Evolutionary conservation across 306 rosid species (phyloP), one percentile per base, ranked within the genome.

Genomic region (Gillenia trifoliata): DNA sequence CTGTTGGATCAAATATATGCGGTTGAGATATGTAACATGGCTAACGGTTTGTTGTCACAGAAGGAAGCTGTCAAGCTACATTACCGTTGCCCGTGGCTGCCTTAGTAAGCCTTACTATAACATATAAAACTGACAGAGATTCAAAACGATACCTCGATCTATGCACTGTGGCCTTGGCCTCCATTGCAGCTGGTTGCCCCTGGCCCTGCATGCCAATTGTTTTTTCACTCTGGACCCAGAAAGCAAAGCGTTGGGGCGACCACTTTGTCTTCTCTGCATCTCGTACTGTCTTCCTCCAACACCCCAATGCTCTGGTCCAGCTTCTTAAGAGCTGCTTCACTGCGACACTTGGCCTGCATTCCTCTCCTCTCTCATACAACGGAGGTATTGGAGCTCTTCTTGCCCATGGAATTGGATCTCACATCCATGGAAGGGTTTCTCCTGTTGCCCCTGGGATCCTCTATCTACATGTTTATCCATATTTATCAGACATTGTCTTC

Each of bases 171-270:
- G 89, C 93, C 38, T 80, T 94, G 82, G 97, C 90, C 83, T 79
- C 85, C 76, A 83, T 94, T 28, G 94, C 98, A 29, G 97, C 97
- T 19, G 91, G 96, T 66, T 91, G 92, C 82, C 96, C 97, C 3
- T 94, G 98, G 97, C 98, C 98, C 75, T 91, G 97, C 85, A 91
- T 90, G 97, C 96, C 98, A 55, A 92, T 94, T 60, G 95, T 94
- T 75, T 93, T 93, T 72, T 94, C 98, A 84, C 88, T 94, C 34
- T 94, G 98, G 98, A 88, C 96, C 64, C 98, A 87, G 81, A 94
- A 91, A 82, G 98, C 97, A 55, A 94, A 84, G 79, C 91, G 96
- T 52, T 91, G 97, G 98, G 85, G 85, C 52, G 97, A 84, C 83
- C 88, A 87, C 81, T 92, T 94, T 64, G 84, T 86, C 74, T 91